These are phyloP conservation scores for Colletotrichum navitas DNA, from an alignment of 2,329 filamentous ascomycete species.

Conservation along the genomic window DNA sequence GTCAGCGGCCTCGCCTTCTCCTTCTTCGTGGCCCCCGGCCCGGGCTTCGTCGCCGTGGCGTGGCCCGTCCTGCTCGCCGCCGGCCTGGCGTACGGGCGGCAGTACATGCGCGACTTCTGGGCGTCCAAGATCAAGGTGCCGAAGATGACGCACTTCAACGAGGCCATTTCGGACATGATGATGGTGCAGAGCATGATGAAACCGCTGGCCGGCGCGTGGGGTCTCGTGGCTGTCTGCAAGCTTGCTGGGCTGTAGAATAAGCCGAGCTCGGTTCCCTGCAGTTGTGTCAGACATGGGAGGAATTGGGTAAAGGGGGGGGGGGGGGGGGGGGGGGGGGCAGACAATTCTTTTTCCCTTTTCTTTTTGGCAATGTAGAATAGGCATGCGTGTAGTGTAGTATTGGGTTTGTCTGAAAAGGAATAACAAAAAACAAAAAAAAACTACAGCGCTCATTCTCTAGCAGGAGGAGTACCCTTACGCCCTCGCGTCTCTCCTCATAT, in stretches of 20 bases:
- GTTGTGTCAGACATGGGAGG: not conserved
- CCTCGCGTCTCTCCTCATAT: constrained; percentile 49
- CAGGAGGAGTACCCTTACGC: not conserved
- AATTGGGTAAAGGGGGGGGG: no score
- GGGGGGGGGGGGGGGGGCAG: no score
- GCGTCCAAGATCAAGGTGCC: constrained; percentile 47
- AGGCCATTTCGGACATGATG: constrained; percentile 47
- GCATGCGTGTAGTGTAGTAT: no score
- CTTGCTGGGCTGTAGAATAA: constrained; percentile 36
- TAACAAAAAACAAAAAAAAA: no score
- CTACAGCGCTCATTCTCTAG: no score
- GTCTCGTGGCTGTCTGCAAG: constrained; percentile 44
- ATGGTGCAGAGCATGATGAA: constrained; percentile 43
- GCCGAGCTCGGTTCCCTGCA: constrained; percentile 1
- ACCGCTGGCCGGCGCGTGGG: constrained; percentile 43
- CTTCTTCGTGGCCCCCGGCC: constrained; percentile 36
- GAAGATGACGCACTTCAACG: constrained; percentile 48
- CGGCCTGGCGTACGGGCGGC: constrained; percentile 38
- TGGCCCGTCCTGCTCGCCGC: constrained; percentile 45
- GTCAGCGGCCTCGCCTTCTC: constrained; percentile 41
- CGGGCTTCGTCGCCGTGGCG: constrained; percentile 29
- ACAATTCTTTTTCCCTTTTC: no score
- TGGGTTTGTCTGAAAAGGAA: no score
- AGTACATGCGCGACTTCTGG: constrained; percentile 49
- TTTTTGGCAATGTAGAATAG: no score